These are phyloP conservation scores for Jamesozyma hellenica DNA, from an alignment of 805 yeast genomes.

Conservation along the genomic window DNA sequence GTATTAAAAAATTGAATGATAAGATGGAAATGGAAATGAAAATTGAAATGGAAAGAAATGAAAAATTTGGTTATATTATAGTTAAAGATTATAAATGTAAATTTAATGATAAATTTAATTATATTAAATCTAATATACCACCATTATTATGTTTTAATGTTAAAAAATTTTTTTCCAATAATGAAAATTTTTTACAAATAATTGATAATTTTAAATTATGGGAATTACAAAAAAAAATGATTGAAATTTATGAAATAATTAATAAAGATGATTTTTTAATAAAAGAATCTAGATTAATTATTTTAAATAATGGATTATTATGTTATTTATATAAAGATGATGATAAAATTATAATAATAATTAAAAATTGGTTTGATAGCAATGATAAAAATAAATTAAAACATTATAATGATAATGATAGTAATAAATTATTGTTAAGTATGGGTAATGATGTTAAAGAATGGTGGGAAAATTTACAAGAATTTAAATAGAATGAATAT, in stretches of 20 bases:
- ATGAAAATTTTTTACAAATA: slow-evolving; percentile 15
- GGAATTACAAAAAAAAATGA: slow-evolving; percentile 20
- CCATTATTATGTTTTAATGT: too few relatives aligned
- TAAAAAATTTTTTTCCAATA: too few relatives aligned
- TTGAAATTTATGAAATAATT: slow-evolving; percentile 11
- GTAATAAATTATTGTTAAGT: slow-evolving; percentile 10
- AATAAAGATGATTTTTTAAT: slow-evolving; percentile 6
- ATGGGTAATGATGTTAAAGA: slow-evolving; percentile 17
- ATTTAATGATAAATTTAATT: slow-evolving; percentile 2
- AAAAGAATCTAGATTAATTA: slow-evolving; percentile 23
- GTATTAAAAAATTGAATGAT: slow-evolving; percentile 17
- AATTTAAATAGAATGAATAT: neutral
- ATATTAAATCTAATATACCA: slow-evolving; percentile 21
- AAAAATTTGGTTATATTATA: slow-evolving; percentile 19
- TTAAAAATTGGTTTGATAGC: slow-evolving; percentile 26
- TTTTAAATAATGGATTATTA: slow-evolving; percentile 25
- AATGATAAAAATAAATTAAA: slow-evolving; percentile 1
- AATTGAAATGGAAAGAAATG: too few relatives aligned
- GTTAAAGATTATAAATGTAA: too few relatives aligned
- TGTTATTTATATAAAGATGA: slow-evolving; percentile 22
- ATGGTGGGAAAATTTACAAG: slow-evolving; percentile 16
- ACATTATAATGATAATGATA: neutral
- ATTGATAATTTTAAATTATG: slow-evolving; percentile 18
- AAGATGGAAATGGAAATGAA: slow-evolving; percentile 1
- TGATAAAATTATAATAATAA: slow-evolving; percentile 11